Base-by-base conservation (phyloP, 345 rosid genomes). In the Lagerstroemia speciosa region DNA sequence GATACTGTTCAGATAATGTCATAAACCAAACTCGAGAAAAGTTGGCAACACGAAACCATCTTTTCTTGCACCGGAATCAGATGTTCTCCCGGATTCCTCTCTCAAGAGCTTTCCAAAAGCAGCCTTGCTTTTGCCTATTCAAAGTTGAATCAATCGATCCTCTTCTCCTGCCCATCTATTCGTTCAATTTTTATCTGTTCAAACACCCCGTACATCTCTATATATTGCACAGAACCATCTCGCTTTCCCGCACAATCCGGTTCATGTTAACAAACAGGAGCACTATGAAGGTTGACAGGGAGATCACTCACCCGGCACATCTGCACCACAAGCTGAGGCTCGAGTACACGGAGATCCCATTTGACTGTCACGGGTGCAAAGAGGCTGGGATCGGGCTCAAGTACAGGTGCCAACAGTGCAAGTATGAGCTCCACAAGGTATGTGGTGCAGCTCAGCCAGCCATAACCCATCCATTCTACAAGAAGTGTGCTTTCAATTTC, bases 331-430 rank as follows among this genome's bases (percentile, higher is more conserved):
- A 60, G 52, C 81, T 83, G 37, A 52, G 72, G 67, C 79, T 83
- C 27, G 80, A 75, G 53, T 79, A 69, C 62, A 68, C 84, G 9
- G 83, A 80, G 67, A 69, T 29, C 58, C 84, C 87, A 2, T 83
- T 81, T 71, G 78, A 69, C 30, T 83, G 87, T 36, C 78, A 79
- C 43, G 87, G 84, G 3, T 83, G 87, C 78, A 79, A 75, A 55
- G 87, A 83, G 55, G 81, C 77, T 0, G 87, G 83, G 32, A 77
- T 83, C 24, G 83, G 87, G 33, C 74, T 73, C 58, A 77, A 77
- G 62, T 81, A 83, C 67, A 53, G 57, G 53, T 83, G 87, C 75
- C 62, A 37, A 7, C 71, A 67, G 60, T 83, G 87, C 58, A 78
- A 75, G n/a, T 81, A 81, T 29, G 78, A 81, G 41, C 57, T 84